A percentile compares a stretch with the other conserved stretches of the same genome.
Evolutionary conservation across 208 protist species (phyloP).

Genomic region (Plasmodiophora brassicae): DNA sequence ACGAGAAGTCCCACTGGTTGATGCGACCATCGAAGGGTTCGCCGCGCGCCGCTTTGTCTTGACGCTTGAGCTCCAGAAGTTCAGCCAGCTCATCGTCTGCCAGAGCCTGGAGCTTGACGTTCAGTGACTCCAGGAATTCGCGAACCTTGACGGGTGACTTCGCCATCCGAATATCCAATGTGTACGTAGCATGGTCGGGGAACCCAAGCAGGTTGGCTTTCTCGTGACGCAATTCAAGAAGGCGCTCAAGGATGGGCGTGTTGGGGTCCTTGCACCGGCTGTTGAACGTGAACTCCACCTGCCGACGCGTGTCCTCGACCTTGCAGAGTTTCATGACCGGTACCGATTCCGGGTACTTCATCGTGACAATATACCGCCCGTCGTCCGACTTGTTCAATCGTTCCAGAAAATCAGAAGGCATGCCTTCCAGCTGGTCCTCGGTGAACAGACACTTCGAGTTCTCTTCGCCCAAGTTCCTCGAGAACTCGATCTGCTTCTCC

Average conservation of each 20-base stretch:
- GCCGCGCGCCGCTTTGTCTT: background rate
- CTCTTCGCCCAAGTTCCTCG: background rate
- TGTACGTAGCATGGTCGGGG: conserved; percentile 30
- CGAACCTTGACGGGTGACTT: background rate
- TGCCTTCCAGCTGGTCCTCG: background rate
- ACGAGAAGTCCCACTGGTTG: conserved; percentile 30
- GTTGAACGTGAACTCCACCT: conserved; percentile 27
- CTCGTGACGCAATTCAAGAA: conserved; percentile 16
- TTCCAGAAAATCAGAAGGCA: background rate
- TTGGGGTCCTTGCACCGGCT: background rate
- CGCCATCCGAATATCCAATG: conserved; percentile 31
- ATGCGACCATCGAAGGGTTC: conserved; percentile 33
- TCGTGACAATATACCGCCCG: background rate
- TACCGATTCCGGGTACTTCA: conserved; percentile 22
- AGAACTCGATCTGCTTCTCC: background rate
- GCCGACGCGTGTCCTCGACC: background rate
- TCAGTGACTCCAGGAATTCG: background rate
- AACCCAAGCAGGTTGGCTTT: conserved; percentile 15
- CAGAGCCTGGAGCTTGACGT: background rate
- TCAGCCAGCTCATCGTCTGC: background rate
- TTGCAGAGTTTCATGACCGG: conserved; percentile 34
- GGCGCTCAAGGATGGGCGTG: background rate
- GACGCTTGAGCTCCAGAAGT: conserved; percentile 8
- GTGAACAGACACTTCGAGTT: conserved; percentile 19
- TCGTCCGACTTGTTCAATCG: background rate